Percentiles rank a stretch among this genome's conserved stretches.
These are phyloP conservation scores for Tardiomyces blankii DNA, from an alignment of 1,139 yeast species.

Conservation along the genomic window DNA sequence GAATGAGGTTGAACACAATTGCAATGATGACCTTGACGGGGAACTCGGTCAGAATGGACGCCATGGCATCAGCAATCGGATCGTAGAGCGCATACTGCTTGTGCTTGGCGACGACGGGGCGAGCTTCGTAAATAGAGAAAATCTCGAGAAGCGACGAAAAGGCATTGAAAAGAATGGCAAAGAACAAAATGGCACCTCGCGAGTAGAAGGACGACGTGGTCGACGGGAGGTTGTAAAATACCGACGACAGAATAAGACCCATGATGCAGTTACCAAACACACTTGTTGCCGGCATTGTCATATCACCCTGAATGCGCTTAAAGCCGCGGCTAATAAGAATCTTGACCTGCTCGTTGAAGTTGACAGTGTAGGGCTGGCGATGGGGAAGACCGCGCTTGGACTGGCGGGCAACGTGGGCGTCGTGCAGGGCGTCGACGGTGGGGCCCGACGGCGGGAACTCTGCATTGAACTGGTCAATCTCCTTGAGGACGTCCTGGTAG, in stretches of 20 bases:
- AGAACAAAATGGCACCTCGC: conserved; percentile 65
- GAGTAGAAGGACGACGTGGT: conserved; percentile 47
- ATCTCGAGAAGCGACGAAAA: conserved; percentile 67
- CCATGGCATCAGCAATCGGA: conserved; percentile 68
- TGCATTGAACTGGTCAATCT: conserved; percentile 30
- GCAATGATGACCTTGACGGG: conserved; percentile 51
- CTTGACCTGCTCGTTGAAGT: conserved; percentile 52
- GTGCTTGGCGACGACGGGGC: conserved; percentile 73
- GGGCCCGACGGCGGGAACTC: conserved; percentile 17
- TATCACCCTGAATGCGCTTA: conserved; percentile 54
- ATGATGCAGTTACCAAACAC: conserved; percentile 56
- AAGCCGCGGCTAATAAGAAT: conserved; percentile 51
- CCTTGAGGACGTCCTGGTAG: conserved; percentile 29
- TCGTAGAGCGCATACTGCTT: conserved; percentile 64
- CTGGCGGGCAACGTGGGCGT: conserved; percentile 43
- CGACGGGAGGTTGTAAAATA: conserved; percentile 50
- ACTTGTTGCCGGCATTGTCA: conserved; percentile 49
- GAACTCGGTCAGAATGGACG: conserved; percentile 59
- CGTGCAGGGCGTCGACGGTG: conserved; percentile 27
- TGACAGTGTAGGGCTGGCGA: conserved; percentile 53
- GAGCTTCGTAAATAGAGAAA: conserved; percentile 56
- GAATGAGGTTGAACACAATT: conserved; percentile 46
- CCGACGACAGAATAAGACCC: conserved; percentile 64
- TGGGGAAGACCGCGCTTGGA: conserved; percentile 39
- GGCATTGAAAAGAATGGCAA: conserved; percentile 68